phyloP scores from a whole-genome alignment of 2,329 filamentous ascomycete species.

The Stromatinia cepivora region DNA sequence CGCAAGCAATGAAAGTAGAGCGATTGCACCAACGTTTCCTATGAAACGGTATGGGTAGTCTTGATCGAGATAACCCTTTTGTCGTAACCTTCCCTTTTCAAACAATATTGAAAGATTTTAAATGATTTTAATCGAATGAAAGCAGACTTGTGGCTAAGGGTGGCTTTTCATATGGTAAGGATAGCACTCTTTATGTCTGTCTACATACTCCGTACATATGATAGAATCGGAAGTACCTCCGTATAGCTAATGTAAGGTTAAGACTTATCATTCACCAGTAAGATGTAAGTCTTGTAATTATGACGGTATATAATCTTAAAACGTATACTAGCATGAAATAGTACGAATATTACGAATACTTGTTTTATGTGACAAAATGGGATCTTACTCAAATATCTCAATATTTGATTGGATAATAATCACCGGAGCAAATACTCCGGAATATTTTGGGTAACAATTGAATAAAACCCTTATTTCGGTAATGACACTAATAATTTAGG shows the following conservation, averaged over 20 bases:
- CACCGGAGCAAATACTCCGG: conserved; percentile 17
- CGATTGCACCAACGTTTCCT: neutral
- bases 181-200: no score
- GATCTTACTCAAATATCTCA: neutral
- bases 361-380: no score
- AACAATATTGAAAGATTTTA: neutral
- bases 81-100: neutral
- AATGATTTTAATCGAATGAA: neutral
- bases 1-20: neutral
- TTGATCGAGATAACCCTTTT: neutral
- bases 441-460: no score
- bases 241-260: no score
- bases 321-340: no score
- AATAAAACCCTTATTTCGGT: neutral
- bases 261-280: no score
- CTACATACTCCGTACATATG: no score
- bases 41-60: neutral
- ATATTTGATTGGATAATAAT: neutral
- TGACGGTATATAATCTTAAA: no score
- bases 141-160: neutral
- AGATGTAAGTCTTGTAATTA: no score
- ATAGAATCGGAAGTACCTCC: no score
- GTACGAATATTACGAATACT: no score
- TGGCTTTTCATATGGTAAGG: neutral
- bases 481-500: neutral